These are phyloP conservation scores for Polytrichum formosum DNA, from an alignment of 225 moss, liverwort and hornwort genomes.

Conservation along the genomic window DNA sequence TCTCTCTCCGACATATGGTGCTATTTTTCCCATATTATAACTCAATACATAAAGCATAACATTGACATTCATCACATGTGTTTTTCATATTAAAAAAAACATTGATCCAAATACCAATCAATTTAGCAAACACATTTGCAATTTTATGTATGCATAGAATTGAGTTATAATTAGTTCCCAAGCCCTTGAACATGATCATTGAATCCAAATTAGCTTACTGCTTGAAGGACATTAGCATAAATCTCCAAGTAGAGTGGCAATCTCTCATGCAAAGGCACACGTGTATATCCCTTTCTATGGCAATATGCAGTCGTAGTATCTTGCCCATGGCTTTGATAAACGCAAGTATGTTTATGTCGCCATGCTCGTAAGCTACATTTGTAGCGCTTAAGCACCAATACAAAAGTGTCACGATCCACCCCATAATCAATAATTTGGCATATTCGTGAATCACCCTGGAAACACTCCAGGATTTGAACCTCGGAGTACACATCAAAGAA, in stretches of 20 bases:
- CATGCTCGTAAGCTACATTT: constrained; percentile 76
- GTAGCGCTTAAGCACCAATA: constrained; percentile 84
- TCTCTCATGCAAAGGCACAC: constrained; percentile 21
- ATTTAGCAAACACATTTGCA: no score
- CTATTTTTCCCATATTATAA: no score
- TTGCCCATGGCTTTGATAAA: background rate
- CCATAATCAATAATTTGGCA: constrained; percentile 92
- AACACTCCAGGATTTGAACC: constrained; percentile 77
- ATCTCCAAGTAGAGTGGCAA: constrained; percentile 75
- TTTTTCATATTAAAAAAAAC: no score
- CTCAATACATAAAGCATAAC: no score
- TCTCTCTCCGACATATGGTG: no score
- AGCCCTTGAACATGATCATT: background rate
- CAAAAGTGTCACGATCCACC: constrained; percentile 62
- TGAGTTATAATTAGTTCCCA: no score
- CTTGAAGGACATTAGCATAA: constrained; percentile 66
- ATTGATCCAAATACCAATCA: no score
- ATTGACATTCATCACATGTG: no score
- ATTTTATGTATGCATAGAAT: no score
- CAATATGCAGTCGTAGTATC: background rate
- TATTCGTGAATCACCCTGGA: constrained; percentile 52
- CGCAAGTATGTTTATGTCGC: constrained; percentile 38
- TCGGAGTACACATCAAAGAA: constrained; percentile 90
- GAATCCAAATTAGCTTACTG: constrained; percentile 35
- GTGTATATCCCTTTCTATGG: background rate